These are phyloP conservation scores for Tanacetum coccineum DNA, from an alignment of 129 eudicot genomes.

Conservation along the genomic window DNA sequence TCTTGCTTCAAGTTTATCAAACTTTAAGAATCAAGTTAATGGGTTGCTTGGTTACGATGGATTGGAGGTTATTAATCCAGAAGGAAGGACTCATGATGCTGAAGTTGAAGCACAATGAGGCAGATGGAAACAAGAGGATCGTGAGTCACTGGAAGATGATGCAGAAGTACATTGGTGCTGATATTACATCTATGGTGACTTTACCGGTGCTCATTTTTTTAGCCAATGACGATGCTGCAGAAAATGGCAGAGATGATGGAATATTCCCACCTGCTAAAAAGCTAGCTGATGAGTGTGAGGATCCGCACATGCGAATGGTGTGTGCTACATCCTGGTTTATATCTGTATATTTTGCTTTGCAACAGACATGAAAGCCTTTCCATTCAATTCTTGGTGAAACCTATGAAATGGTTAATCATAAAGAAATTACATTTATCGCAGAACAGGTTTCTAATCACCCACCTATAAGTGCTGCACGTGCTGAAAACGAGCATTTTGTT, in stretches of 20 bases:
- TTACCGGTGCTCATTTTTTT: conserved; percentile 88
- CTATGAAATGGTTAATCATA: no score
- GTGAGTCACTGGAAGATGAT: conserved; percentile 95
- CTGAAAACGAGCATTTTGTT: conserved; percentile 81
- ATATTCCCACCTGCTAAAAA: no score
- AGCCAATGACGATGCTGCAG: conserved; percentile 97
- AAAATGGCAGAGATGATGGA: no score
- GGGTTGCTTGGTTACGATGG: conserved; percentile 74
- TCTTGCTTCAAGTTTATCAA: conserved; percentile 51
- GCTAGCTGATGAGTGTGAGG: no score
- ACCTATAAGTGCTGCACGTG: conserved; percentile 92
- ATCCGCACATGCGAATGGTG: no score
- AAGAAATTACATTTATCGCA: conserved; percentile 18
- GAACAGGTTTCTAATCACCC: conserved; percentile 95
- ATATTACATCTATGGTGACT: conserved; percentile 94
- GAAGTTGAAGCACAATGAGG: conserved; percentile 84
- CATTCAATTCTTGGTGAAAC: no score
- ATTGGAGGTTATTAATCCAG: conserved; percentile 80
- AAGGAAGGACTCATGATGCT: conserved; percentile 87
- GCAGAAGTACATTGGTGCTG: conserved; percentile 93
- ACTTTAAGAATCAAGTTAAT: conserved; percentile 47
- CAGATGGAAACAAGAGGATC: conserved; percentile 93
- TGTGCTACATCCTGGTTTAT: no score
- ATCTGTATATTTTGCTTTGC: no score
- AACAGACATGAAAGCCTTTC: no score